phyloP scores from a whole-genome alignment of 176 grass and related monocot genomes.

The Lolium perenne region DNA sequence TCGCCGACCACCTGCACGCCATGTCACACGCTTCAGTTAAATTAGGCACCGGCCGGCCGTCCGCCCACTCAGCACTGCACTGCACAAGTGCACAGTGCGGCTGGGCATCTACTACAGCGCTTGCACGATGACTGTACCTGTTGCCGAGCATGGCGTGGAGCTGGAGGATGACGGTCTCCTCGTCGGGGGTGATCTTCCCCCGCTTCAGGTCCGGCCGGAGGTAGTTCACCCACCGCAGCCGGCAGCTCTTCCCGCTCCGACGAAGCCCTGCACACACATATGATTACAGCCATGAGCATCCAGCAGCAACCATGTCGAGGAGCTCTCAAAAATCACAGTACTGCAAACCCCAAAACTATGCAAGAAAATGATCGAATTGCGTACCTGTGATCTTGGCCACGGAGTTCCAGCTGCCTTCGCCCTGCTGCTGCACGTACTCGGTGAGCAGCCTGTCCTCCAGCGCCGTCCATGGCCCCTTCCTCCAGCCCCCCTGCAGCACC shows the following conservation, averaged over 20 bases:
- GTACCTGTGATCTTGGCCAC: slow-evolving; percentile 84
- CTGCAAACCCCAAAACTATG: not conserved
- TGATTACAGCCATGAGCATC: too few species aligned
- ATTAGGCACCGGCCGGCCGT: slow-evolving; percentile 50
- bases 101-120: slow-evolving; percentile 10
- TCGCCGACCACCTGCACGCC: slow-evolving; percentile 83
- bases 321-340: not conserved
- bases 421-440: slow-evolving; percentile 87
- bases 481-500: slow-evolving; percentile 13
- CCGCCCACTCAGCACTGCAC: not conserved
- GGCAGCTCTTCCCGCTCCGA: slow-evolving; percentile 85
- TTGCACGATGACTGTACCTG: slow-evolving; percentile 47
- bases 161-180: slow-evolving; percentile 88
- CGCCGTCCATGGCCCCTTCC: slow-evolving; percentile 64
- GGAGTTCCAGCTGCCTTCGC: slow-evolving; percentile 96
- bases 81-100: not conserved
- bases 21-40: not conserved
- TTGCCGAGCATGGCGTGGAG: slow-evolving; percentile 91
- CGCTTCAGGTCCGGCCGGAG: slow-evolving; percentile 75
- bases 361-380: not conserved
- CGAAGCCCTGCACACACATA: slow-evolving; percentile 51
- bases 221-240: slow-evolving; percentile 86
- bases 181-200: slow-evolving; percentile 86
- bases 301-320: not conserved
- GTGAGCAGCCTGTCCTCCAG: slow-evolving; percentile 85